Evolutionary conservation across 1,139 yeast species (phyloP), one percentile per base, ranked within the genome.

Genomic region (Casaregolazyma lundiana): DNA sequence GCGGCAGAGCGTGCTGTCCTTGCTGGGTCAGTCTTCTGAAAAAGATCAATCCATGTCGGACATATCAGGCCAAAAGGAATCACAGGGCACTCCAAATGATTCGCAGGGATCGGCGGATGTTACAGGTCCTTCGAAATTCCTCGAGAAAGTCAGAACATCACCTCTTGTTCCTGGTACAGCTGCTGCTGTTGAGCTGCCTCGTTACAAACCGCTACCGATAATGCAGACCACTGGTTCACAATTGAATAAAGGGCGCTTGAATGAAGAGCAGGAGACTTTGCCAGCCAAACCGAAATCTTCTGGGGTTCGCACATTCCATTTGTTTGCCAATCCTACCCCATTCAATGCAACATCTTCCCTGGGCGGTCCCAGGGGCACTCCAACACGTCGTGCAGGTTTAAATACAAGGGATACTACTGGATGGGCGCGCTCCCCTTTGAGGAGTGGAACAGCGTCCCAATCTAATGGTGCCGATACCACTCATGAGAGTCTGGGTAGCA

Each of bases 1-100:
- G 63, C 76, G 82, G 53, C 95, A 84, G 60, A 96, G 96, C 3
- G 95, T 89, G 0, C 65, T 85, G 59, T 77, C 95, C 1, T 58
- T 81, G 20, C 71, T 73, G 45, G 52, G 59, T 17, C 68, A 66
- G 51, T 68, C 68, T 5, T 62, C 57, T 50, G 69, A 68, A 46
- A 65, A 72, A 13, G 63, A 64, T 44, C 63, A 62, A 44, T 51
- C 54, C 2, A 38, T 54, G 37, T 43, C 48, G 3, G 51, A 52
- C 7, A 6, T 32, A 22, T 26, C 32, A 2, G 13, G 6, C 13
- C 11, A 26, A 13, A 26, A 26, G 32, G 32, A 26, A n/a, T 26
- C 32, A 26, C 11, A 11, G 32, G 32, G 6, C 6, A 15, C 11
- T 26, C 6, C 32, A 26, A 26, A 26, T 15, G 15, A 26, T 26